Percentiles rank a stretch among this genome's conserved stretches.
These are phyloP conservation scores for Solanum chiquidenum DNA, from an alignment of 257 asterid genomes.

Conservation along the genomic window DNA sequence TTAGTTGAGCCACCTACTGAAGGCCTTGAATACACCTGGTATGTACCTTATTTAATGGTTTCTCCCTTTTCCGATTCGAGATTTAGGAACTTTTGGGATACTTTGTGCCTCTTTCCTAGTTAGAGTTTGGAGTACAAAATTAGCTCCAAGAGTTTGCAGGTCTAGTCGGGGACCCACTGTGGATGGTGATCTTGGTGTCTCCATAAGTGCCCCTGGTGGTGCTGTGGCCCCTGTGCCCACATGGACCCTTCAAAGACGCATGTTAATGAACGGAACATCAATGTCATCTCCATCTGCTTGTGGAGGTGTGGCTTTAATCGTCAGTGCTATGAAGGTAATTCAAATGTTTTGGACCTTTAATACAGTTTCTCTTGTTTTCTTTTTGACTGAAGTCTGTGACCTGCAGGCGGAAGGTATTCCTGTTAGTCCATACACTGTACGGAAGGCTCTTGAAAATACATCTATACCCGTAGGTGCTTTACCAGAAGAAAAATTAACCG, in stretches of 20 bases:
- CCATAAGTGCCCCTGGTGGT: constrained; percentile 96
- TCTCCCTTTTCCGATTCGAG: not conserved
- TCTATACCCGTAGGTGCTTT: constrained; percentile 57
- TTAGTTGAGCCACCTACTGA: constrained; percentile 88
- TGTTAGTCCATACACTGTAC: constrained; percentile 78
- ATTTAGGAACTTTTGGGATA: not conserved
- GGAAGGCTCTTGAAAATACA: constrained; percentile 96
- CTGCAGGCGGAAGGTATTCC: constrained; percentile 82
- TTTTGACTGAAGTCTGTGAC: constrained; percentile 13
- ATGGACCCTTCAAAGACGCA: constrained; percentile 96
- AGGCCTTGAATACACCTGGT: constrained; percentile 99
- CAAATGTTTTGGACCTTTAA: not conserved
- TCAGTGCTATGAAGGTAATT: constrained; percentile 95
- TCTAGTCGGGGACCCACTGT: constrained; percentile 99
- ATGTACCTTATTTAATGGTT: constrained; percentile 2
- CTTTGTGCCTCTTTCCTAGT: not conserved
- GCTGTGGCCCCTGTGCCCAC: constrained; percentile 99
- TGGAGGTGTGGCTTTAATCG: constrained; percentile 91
- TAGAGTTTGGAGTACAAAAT: constrained; percentile 11
- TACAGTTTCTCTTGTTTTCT: constrained; percentile 1
- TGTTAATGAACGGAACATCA: constrained; percentile 99
- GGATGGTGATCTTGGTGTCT: constrained; percentile 96
- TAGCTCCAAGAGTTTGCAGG: constrained; percentile 45
- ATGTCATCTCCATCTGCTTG: constrained; percentile 99
- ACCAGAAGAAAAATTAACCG: constrained; percentile 79